A percentile compares a stretch with the other conserved stretches of the same genome.
Evolutionary conservation across 345 rosid genomes (phyloP).

Genomic region (Melastoma malabathricum): DNA sequence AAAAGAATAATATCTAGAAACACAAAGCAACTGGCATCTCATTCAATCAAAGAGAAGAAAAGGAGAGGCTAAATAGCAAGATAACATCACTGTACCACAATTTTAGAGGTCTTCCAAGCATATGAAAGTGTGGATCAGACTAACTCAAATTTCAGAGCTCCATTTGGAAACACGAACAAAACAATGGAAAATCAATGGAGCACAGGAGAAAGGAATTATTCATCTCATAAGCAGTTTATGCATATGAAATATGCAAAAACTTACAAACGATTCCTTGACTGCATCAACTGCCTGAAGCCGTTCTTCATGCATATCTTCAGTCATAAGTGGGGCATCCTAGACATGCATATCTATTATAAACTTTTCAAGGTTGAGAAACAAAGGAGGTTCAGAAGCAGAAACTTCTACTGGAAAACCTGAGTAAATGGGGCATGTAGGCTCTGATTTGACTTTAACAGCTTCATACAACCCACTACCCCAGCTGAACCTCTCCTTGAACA

Average conservation of each 20-base stretch:
- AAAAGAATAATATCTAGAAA: too few relatives aligned
- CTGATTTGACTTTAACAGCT: constrained; percentile 70
- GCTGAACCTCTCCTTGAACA: constrained; percentile 70
- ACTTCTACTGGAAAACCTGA: constrained; percentile 48
- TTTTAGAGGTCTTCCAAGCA: too few relatives aligned
- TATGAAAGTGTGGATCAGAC: too few relatives aligned
- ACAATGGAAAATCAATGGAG: too few relatives aligned
- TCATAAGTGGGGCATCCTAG: constrained; percentile 87
- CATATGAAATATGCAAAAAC: constrained; percentile 10
- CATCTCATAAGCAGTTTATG: too few relatives aligned
- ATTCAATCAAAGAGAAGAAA: too few relatives aligned
- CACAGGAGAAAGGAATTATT: too few relatives aligned
- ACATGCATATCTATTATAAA: background rate
- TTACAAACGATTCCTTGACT: constrained; percentile 71
- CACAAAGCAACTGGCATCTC: too few relatives aligned
- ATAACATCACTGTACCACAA: too few relatives aligned
- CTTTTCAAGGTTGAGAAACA: background rate
- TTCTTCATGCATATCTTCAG: constrained; percentile 99
- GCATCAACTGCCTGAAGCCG: constrained; percentile 84
- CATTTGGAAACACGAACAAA: too few relatives aligned
- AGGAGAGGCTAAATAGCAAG: too few relatives aligned
- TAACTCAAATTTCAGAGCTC: too few relatives aligned
- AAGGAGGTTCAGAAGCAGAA: constrained; percentile 7
- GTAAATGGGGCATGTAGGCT: constrained; percentile 93
- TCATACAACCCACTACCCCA: constrained; percentile 69